phyloP scores from a whole-genome alignment of 495 filamentous ascomycete species.

The Penicillium alfredii region DNA sequence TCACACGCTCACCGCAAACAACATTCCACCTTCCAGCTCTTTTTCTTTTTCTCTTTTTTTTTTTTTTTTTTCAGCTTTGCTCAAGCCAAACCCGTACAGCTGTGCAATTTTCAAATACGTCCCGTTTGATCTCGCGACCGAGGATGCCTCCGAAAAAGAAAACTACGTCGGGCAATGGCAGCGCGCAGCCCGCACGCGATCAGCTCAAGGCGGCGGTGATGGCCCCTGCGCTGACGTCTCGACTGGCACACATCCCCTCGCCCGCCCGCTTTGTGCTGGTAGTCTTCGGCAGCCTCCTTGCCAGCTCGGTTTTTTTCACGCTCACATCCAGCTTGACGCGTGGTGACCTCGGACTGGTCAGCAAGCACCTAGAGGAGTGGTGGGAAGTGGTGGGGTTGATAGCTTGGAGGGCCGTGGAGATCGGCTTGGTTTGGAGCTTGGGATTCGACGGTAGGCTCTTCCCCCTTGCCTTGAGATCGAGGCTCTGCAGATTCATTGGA shows the following conservation, averaged over 20 bases:
- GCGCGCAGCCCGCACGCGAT: slow-evolving; percentile 10
- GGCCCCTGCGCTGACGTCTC: slow-evolving; percentile 5
- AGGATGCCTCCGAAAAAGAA: slow-evolving; percentile 15
- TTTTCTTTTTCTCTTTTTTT: slow-evolving; percentile 5
- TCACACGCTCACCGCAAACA: slow-evolving; percentile 28
- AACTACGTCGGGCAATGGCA: not conserved
- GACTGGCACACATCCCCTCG: slow-evolving; percentile 34
- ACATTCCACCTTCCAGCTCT: slow-evolving; percentile 10
- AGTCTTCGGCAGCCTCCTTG: slow-evolving; percentile 54
- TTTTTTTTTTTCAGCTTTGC: not conserved
- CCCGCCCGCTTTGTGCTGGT: slow-evolving; percentile 56
- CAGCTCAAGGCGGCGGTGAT: slow-evolving; percentile 5
- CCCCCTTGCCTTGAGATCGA: not conserved
- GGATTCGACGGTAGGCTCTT: slow-evolving; percentile 57
- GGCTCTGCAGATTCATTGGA: not conserved
- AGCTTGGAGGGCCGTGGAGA: slow-evolving; percentile 61
- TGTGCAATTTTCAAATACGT: too few relatives aligned
- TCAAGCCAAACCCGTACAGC: too few relatives aligned
- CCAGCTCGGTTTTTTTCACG: slow-evolving; percentile 53
- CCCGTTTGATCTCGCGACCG: too few relatives aligned
- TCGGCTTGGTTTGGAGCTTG: slow-evolving; percentile 64
- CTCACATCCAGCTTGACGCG: slow-evolving; percentile 43
- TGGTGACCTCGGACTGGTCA: slow-evolving; percentile 56
- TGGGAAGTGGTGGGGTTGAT: slow-evolving; percentile 55
- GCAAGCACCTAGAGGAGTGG: slow-evolving; percentile 53